phyloP scores from a whole-genome alignment of 1,284 basidiomycete species.

The Cryptococcus sp. region DNA sequence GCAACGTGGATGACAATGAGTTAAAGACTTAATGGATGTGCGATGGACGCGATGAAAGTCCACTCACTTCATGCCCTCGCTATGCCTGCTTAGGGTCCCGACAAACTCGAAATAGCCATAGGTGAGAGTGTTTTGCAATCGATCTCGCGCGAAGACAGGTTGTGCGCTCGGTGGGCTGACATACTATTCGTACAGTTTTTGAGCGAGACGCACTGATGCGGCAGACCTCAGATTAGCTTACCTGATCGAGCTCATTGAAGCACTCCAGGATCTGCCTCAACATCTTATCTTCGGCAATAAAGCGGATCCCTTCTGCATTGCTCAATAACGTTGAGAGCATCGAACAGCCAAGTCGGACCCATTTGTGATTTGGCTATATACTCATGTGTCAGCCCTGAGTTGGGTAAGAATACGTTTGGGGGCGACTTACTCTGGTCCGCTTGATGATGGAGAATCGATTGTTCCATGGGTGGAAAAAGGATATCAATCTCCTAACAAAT shows the following conservation, averaged over 20 bases:
- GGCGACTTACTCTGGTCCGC: slow-evolving; percentile 63
- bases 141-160: slow-evolving; percentile 80
- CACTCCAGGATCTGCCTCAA: slow-evolving; percentile 81
- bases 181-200: slow-evolving; percentile 30
- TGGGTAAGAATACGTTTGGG: slow-evolving; percentile 1
- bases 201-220: background rate
- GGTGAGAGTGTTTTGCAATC: slow-evolving; percentile 80
- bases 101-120: slow-evolving; percentile 97
- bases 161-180: slow-evolving; percentile 57
- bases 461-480: slow-evolving; percentile 89
- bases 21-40: background rate
- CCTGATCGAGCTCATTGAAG: slow-evolving; percentile 89
- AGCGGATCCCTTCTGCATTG: slow-evolving; percentile 79
- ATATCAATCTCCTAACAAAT: slow-evolving; percentile 82
- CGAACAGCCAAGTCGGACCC: slow-evolving; percentile 82
- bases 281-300: slow-evolving; percentile 84
- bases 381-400: slow-evolving; percentile 1
- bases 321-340: slow-evolving; percentile 80
- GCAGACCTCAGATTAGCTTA: slow-evolving; percentile 53
- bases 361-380: slow-evolving; percentile 68
- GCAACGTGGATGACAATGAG: background rate
- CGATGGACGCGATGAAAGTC: too few species aligned
- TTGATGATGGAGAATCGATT: slow-evolving; percentile 83
- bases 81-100: slow-evolving; percentile 80
- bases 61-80: slow-evolving; percentile 86